These are phyloP conservation scores for Aureobasidium mangrovei DNA, from an alignment of 2,329 filamentous ascomycete species.

Conservation along the genomic window DNA sequence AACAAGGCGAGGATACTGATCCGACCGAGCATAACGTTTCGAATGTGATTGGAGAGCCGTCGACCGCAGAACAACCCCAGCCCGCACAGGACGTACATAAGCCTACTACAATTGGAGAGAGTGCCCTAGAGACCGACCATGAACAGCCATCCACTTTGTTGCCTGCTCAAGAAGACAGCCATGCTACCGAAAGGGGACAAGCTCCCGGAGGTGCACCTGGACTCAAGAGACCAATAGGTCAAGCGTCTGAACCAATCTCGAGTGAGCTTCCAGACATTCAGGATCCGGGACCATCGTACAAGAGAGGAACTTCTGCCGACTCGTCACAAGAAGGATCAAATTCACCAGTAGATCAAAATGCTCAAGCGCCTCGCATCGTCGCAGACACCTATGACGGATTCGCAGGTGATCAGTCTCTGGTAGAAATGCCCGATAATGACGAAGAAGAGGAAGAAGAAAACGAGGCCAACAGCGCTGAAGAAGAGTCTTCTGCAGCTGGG, in stretches of 20 bases:
- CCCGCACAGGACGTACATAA: no score
- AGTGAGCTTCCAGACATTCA: not conserved
- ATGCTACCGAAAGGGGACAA: no score
- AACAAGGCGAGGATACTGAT: not conserved
- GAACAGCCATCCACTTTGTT: no score
- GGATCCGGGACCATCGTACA: not conserved
- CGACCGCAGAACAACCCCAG: no score
- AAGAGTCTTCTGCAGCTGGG: not conserved
- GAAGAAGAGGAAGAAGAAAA: conserved; percentile 14
- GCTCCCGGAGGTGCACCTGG: no score
- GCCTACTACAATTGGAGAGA: no score
- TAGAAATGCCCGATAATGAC: not conserved
- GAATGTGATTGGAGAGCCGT: not conserved
- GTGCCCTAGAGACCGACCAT: no score
- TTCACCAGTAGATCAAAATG: not conserved
- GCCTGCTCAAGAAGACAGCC: no score
- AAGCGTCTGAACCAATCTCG: not conserved
- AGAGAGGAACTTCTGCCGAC: not conserved
- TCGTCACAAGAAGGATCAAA: not conserved
- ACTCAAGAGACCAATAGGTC: no score
- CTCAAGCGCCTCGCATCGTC: not conserved
- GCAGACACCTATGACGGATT: conserved; percentile 6
- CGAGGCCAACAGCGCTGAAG: not conserved
- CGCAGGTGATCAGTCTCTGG: not conserved
- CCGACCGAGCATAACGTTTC: not conserved